Conservation (phyloP, 2,329 filamentous ascomycete species). For the Balansia obtecta region DNA sequence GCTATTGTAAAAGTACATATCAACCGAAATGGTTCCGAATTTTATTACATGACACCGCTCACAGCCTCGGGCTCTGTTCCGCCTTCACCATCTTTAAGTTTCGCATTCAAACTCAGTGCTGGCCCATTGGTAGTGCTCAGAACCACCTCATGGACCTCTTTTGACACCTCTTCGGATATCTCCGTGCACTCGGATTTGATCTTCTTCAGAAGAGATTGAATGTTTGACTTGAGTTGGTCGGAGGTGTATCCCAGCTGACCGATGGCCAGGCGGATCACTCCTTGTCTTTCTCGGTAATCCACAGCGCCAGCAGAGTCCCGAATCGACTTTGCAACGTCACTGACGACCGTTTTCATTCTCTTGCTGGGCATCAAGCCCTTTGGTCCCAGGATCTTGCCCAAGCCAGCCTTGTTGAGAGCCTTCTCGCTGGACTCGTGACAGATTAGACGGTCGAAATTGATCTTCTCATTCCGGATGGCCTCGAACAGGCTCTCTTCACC, state of each 20-base stretch:
- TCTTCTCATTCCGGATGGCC: slow-evolving; percentile 56
- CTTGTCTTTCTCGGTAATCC: slow-evolving; percentile 75
- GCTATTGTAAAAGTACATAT: slow-evolving; percentile 27
- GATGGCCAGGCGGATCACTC: slow-evolving; percentile 78
- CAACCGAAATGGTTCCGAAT: not conserved
- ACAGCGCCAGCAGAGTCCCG: slow-evolving; percentile 72
- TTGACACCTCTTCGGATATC: slow-evolving; percentile 43
- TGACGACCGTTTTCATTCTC: slow-evolving; percentile 82
- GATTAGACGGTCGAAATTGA: slow-evolving; percentile 81
- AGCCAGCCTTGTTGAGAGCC: slow-evolving; percentile 66
- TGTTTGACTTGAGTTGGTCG: slow-evolving; percentile 72
- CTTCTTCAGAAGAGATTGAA: slow-evolving; percentile 62
- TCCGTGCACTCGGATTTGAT: slow-evolving; percentile 69
- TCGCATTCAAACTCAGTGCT: slow-evolving; percentile 75
- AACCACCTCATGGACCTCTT: slow-evolving; percentile 48
- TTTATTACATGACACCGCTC: slow-evolving; percentile 38
- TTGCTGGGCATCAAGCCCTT: slow-evolving; percentile 83
- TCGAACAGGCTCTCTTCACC: slow-evolving; percentile 83
- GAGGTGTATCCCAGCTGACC: slow-evolving; percentile 85
- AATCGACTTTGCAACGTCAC: slow-evolving; percentile 62
- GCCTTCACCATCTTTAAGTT: slow-evolving; percentile 53
- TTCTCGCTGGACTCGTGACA: slow-evolving; percentile 69
- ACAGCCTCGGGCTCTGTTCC: slow-evolving; percentile 40
- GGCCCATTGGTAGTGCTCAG: slow-evolving; percentile 80
- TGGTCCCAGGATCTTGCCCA: slow-evolving; percentile 77